A percentile compares a stretch with the other conserved stretches of the same genome.
These are phyloP conservation scores for Geotrichum carabidarum DNA, from an alignment of 1,139 yeast species.

Conservation along the genomic window DNA sequence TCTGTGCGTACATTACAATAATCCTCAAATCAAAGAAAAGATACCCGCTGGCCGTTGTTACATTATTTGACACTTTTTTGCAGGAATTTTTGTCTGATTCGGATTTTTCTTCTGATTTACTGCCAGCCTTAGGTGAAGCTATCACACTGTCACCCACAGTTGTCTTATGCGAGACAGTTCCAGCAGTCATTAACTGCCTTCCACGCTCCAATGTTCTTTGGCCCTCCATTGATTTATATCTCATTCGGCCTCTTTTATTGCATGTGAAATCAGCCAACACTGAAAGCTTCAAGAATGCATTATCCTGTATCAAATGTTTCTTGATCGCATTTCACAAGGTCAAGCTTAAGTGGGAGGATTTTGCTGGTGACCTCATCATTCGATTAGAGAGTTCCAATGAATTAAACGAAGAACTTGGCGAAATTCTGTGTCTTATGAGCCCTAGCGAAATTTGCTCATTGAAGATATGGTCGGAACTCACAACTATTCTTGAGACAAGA, in stretches of 20 bases:
- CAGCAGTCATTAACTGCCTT: constrained; percentile 45
- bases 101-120: constrained; percentile 43
- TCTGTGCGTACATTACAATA: constrained; percentile 29
- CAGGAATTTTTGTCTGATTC: constrained; percentile 42
- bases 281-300: constrained; percentile 25
- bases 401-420: constrained; percentile 50
- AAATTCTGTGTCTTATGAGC: constrained; percentile 36
- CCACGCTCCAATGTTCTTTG: constrained; percentile 39
- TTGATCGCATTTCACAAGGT: constrained; percentile 44
- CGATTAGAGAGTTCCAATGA: constrained; percentile 38
- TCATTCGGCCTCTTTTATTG: constrained; percentile 27
- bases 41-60: constrained; percentile 28
- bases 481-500: constrained; percentile 60
- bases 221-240: constrained; percentile 43
- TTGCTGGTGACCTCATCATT: not conserved
- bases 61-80: constrained; percentile 42
- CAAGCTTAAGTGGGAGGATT: constrained; percentile 37
- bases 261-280: not conserved
- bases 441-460: constrained; percentile 32
- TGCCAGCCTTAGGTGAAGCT: constrained; percentile 69
- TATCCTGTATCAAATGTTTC: constrained; percentile 47
- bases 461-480: constrained; percentile 43
- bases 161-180: constrained; percentile 51
- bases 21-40: constrained; percentile 33
- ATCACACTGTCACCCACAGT: constrained; percentile 76